Evolutionary conservation across 2,329 filamentous ascomycete species (phyloP), one percentile per base, ranked within the genome.

Genomic region (Trichophyton schoenleinii): DNA sequence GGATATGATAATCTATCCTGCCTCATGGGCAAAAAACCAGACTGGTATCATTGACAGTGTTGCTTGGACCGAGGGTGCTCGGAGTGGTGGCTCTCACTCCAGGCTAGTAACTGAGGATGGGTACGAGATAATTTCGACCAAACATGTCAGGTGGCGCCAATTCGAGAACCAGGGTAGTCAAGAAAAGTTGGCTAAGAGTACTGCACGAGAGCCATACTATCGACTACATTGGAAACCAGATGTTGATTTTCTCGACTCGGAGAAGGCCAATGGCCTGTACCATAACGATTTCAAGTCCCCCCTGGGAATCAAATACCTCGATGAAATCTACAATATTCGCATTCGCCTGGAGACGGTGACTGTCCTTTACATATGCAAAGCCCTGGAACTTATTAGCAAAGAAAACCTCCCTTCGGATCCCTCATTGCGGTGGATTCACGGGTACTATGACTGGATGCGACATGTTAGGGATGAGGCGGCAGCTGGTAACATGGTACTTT

Each of bases 141-240:
- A 25, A 6, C 22, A 58, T 31, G 18, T 58, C 15, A 18, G 38
- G 46, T 57, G 22, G 18, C 34, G 55, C 18, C 11, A 38, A n/a
- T 61, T 57, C 57, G 60, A 61, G 18, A 52, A 49, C 28, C 38
- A 52, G 18, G 55, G 31, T 11, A 41, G 38, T 4, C 53, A 58
- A 9, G 34, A 38, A 31, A 44, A 44, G 41, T 20, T 42, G 18
- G 20, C 48, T 11, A 25, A 61, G 22, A 18, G 13, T 22, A 38
- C 38, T 13, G 52, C 13, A n/a, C 38, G 15, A 13, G 36, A 61
- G 20, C 53, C 60, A 28, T 62, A 55, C 44, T 34, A 46, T n/a
- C 28, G 44, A 34, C 6, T 62, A 25, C n/a, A 34, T 11, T 62
- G 61, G 61, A 62, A 60, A 57, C 55, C 55, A 22, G 55, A 58